Conservation (phyloP, 805 yeast species). For the Wickerhamomyces silvicola region DNA sequence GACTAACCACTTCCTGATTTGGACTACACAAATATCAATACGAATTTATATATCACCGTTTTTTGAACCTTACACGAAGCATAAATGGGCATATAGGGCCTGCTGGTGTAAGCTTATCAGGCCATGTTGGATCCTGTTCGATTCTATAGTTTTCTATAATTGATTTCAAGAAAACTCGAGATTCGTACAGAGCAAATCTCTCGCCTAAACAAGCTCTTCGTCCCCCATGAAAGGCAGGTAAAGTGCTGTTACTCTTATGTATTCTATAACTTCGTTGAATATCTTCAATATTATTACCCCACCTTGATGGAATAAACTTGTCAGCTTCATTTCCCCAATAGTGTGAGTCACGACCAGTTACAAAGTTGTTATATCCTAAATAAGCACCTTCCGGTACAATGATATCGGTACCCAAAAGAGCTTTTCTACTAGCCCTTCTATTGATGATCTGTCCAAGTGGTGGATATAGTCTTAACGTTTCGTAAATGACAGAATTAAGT, state of each 20-base stretch:
- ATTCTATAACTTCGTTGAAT: constrained; percentile 33
- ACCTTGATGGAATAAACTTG: constrained; percentile 40
- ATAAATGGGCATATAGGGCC: constrained; percentile 50
- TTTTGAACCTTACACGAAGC: constrained; percentile 24
- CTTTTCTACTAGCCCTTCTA: constrained; percentile 34
- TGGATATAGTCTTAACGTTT: constrained; percentile 45
- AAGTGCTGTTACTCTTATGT: constrained; percentile 38
- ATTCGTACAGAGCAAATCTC: constrained; percentile 44
- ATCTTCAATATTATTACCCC: constrained; percentile 40
- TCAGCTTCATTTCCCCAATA: constrained; percentile 43
- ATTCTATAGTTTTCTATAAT: constrained; percentile 33
- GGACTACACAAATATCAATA: too few species aligned
- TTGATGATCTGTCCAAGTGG: constrained; percentile 54
- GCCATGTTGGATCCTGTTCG: constrained; percentile 36
- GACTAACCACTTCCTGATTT: too few species aligned
- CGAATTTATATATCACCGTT: too few species aligned
- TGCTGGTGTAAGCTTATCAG: constrained; percentile 45
- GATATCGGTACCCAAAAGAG: constrained; percentile 35
- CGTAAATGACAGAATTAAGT: constrained; percentile 34
- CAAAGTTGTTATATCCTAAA: constrained; percentile 50
- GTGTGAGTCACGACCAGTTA: constrained; percentile 38
- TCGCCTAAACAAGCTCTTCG: constrained; percentile 57
- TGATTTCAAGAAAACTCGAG: constrained; percentile 32
- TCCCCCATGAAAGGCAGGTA: constrained; percentile 55
- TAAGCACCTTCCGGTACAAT: constrained; percentile 43